Conservation (phyloP, 1,284 basidiomycete species). For the Mycosarcoma mackinlayi region DNA sequence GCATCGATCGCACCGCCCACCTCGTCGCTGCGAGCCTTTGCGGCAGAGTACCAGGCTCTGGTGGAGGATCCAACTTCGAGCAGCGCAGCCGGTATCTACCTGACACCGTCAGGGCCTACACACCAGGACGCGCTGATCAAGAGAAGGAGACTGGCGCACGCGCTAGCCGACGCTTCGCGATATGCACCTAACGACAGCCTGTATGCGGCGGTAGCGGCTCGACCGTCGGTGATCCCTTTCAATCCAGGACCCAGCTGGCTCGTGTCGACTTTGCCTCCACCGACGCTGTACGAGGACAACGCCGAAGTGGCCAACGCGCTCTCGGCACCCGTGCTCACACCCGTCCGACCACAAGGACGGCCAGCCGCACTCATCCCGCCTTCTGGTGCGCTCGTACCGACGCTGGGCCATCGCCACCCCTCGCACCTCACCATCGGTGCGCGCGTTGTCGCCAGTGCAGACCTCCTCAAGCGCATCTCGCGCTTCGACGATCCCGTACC, state of each 20-base stretch:
- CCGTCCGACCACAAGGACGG: slow-evolving; percentile 59
- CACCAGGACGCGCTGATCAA: slow-evolving; percentile 52
- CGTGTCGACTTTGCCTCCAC: slow-evolving; percentile 56
- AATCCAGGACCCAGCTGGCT: slow-evolving; percentile 60
- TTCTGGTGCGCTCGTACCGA: slow-evolving; percentile 53
- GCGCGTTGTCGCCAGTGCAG: slow-evolving; percentile 50
- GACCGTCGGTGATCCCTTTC: slow-evolving; percentile 53
- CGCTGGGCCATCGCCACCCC: slow-evolving; percentile 55
- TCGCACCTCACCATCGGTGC: slow-evolving; percentile 54
- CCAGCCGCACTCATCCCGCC: slow-evolving; percentile 54
- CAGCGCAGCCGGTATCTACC: slow-evolving; percentile 35
- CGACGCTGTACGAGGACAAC: slow-evolving; percentile 50
- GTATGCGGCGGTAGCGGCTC: slow-evolving; percentile 54
- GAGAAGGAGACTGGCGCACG: slow-evolving; percentile 55
- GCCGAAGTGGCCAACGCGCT: slow-evolving; percentile 52
- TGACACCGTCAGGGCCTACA: slow-evolving; percentile 53
- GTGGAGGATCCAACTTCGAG: slow-evolving; percentile 46
- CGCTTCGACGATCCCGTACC: slow-evolving; percentile 58
- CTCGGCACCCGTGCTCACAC: slow-evolving; percentile 56
- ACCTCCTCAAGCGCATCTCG: slow-evolving; percentile 55
- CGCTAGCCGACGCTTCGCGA: slow-evolving; percentile 56
- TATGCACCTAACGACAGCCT: slow-evolving; percentile 61
- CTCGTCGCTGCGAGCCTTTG: slow-evolving; percentile 56
- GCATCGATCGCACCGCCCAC: slow-evolving; percentile 32
- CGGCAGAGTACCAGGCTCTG: slow-evolving; percentile 55